Evolutionary conservation across 2,329 filamentous ascomycete species (phyloP), one percentile per base, ranked within the genome.

Genomic region (Fusarium nisikadoi): DNA sequence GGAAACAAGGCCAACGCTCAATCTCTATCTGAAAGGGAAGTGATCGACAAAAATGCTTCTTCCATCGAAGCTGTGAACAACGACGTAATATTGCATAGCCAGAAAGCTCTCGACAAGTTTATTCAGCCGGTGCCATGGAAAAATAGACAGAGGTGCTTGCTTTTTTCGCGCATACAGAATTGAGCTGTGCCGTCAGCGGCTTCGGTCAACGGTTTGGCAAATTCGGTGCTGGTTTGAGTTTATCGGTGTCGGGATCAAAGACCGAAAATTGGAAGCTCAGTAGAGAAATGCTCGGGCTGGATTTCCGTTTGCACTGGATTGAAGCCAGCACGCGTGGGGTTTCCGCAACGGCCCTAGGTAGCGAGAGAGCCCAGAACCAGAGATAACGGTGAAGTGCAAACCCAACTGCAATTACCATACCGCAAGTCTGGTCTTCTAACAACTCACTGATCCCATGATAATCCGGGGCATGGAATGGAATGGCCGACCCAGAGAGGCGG

Each of bases 11-110:
- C 68, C 60, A 74, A 38, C 23, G 47, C 35, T 39, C 56, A 31
- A 36, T 49, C 17, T 55, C 39, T 64, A 38, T 57, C 68, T 75
- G 31, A 59, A 62, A 50, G 31, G 74, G 72, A 76, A 76, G 60
- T 52, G 74, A 76, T 76, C 74, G 65, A 68, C 73, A 29, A 9
- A 20, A 45, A 53, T 70, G 31, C 41, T 59, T 56, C 57, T 29
- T 29, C 20, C 52, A 50, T 38, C 29, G 25, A 49, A 73, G 58
- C 45, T 73, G 33, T 59, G 42, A 39, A 61, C 29, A 61, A 53
- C 73, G 73, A 75, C 73, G 73, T 76, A 76, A 75, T 76, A 59
- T 45, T 72, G 62, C 74, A 75, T 43, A 41, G 59, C 56, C 41
- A 45, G 45, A 39, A 49, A 41, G 25, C 42, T 49, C 70, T 55